Percentiles rank a stretch among this genome's conserved stretches.
These are phyloP conservation scores for Trametes coccinea DNA, from an alignment of 768 basidiomycete genomes.

Conservation along the genomic window DNA sequence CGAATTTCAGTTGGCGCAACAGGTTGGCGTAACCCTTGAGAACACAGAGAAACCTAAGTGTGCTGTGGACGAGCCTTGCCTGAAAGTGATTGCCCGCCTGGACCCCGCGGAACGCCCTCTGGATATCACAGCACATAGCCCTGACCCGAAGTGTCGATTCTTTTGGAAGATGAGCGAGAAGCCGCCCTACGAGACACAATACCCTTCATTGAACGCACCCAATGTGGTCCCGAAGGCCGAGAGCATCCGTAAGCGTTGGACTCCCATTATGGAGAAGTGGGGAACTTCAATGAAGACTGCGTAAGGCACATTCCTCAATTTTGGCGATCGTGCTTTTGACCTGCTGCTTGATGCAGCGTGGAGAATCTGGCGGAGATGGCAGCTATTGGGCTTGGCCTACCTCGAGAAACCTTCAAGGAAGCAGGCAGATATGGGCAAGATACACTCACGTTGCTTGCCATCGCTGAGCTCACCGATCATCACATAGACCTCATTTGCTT, in stretches of 20 bases:
- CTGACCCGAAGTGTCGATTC: conserved; percentile 95
- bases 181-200: conserved; percentile 78
- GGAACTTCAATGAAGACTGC: conserved; percentile 85
- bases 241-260: conserved; percentile 63
- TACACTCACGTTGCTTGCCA: background rate
- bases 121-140: conserved; percentile 75
- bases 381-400: conserved; percentile 79
- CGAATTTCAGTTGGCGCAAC: too few species aligned
- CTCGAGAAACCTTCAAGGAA: conserved; percentile 65
- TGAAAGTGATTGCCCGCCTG: conserved; percentile 73
- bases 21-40: conserved; percentile 90
- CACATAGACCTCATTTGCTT: conserved; percentile 73
- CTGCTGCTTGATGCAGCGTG: conserved; percentile 52
- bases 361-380: conserved; percentile 87
- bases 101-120: conserved; percentile 81
- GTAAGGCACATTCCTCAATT: conserved; percentile 44
- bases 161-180: conserved; percentile 82
- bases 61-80: conserved; percentile 80
- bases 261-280: conserved; percentile 79
- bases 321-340: conserved; percentile 3
- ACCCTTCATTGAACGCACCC: conserved; percentile 72
- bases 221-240: conserved; percentile 78
- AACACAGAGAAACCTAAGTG: conserved; percentile 93
- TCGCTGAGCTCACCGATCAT: background rate
- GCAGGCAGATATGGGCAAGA: conserved; percentile 84